Conservation (phyloP, 768 basidiomycete species). For the Collybia sp. region DNA sequence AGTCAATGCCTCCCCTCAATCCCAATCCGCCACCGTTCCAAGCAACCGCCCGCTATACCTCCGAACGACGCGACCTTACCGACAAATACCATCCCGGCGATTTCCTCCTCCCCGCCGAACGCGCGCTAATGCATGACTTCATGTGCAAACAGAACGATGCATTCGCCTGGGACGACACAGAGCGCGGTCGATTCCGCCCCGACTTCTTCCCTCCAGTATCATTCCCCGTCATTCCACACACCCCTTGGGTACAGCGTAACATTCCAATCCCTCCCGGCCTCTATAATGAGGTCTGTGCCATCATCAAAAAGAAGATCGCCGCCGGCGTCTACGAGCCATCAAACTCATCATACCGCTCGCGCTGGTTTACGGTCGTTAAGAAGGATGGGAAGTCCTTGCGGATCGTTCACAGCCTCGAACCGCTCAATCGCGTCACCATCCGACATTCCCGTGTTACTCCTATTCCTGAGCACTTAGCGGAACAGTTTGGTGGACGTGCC, state of each 20-base stretch:
- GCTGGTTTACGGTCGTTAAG: slow-evolving; percentile 33
- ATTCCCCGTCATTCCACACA: slow-evolving; percentile 29
- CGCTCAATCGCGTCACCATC: slow-evolving; percentile 31
- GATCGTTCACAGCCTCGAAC: slow-evolving; percentile 31
- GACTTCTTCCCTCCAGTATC: slow-evolving; percentile 27
- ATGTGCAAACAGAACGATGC: slow-evolving; percentile 22
- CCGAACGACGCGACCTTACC: slow-evolving; percentile 11
- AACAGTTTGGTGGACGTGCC: slow-evolving; percentile 24
- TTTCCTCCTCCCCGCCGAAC: slow-evolving; percentile 29
- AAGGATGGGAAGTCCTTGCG: slow-evolving; percentile 29
- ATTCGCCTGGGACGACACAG: slow-evolving; percentile 33
- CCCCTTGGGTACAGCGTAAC: slow-evolving; percentile 23
- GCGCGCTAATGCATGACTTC: slow-evolving; percentile 24
- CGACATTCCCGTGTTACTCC: slow-evolving; percentile 30
- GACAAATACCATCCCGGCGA: slow-evolving; percentile 3
- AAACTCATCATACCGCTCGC: slow-evolving; percentile 25
- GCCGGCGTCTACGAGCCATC: slow-evolving; percentile 29
- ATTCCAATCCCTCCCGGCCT: slow-evolving; percentile 24
- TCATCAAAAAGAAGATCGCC: slow-evolving; percentile 16
- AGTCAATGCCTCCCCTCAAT: slow-evolving; percentile 6
- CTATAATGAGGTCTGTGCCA: slow-evolving; percentile 12
- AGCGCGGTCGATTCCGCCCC: slow-evolving; percentile 25
- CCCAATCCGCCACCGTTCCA: slow-evolving; percentile 9
- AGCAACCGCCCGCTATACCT: slow-evolving; percentile 14
- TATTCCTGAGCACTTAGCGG: slow-evolving; percentile 22